These are phyloP conservation scores for Fraxinus xanthoxyloides DNA, from an alignment of 305 asterid genomes.

Conservation along the genomic window DNA sequence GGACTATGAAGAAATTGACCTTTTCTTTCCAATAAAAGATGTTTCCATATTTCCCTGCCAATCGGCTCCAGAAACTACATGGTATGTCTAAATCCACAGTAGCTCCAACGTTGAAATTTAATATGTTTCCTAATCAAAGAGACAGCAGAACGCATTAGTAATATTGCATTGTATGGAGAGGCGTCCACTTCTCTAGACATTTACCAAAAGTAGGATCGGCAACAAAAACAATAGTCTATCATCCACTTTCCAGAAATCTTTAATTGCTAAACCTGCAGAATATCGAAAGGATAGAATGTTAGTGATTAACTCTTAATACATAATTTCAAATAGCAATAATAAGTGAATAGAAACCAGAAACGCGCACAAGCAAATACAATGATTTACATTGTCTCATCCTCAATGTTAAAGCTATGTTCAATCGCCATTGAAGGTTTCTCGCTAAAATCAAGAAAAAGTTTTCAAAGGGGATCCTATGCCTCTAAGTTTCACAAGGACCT, in stretches of 20 bases:
- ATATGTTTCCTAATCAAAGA: slow-evolving; percentile 63
- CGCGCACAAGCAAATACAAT: background rate
- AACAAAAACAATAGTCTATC: slow-evolving; percentile 78
- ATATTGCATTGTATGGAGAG: background rate
- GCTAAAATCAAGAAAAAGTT: background rate
- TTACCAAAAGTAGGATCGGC: slow-evolving; percentile 96
- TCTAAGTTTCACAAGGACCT: too few relatives aligned
- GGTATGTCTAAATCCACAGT: slow-evolving; percentile 83
- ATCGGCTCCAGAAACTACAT: slow-evolving; percentile 88
- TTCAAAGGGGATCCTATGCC: background rate
- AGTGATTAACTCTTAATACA: too few relatives aligned
- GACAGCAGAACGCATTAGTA: background rate
- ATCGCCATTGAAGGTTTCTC: background rate
- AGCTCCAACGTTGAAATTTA: slow-evolving; percentile 88
- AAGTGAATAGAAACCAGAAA: background rate
- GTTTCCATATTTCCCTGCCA: slow-evolving; percentile 89
- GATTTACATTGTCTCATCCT: background rate
- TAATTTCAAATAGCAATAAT: background rate
- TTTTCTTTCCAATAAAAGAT: slow-evolving; percentile 91
- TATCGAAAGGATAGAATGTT: background rate
- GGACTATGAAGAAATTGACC: slow-evolving; percentile 31
- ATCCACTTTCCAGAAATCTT: slow-evolving; percentile 84
- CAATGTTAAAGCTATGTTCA: background rate
- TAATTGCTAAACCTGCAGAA: slow-evolving; percentile 73
- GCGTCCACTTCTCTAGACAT: slow-evolving; percentile 4